Base-by-base conservation (phyloP, 2,329 filamentous ascomycete genomes). In the Paracamarosporium sp. region DNA sequence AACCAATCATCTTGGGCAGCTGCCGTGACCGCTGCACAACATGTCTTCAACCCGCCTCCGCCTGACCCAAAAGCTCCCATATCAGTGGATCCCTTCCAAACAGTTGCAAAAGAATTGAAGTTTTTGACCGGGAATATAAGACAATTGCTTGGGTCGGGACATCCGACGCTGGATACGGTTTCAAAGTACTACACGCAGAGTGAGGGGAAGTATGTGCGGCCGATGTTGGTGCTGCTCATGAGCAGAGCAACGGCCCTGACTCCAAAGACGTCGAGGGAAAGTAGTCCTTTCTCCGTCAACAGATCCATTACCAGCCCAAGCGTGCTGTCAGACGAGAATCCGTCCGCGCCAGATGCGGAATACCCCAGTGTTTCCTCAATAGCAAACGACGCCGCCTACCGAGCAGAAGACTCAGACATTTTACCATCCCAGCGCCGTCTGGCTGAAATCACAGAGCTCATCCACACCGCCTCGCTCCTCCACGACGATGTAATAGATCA, bases 401-500 rank as follows among this genome's bases (percentile, higher is more conserved):
- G 72, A 27, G 54, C 73, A 24, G 78, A 80, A 57, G 83, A 85
- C 65, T 79, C 82, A 78, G 85, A 91, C 65, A 95, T 99, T 65
- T 87, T 98, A 20, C 94, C 95, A n/a, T 90, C 92, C 17, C 95
- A 99, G 75, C 86, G 94, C 63, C 89, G 95, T 25, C 83, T 99
- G 35, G 95, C 95, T 51, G 95, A 99, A 78, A 98, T 99, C 71
- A 95, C 94, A 2, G 95, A 99, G 78, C 85, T 99, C 54, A 98
- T 99, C 64, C 95, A 99, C 78, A 98, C 95, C 0, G 93, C 95
- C 0, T 98, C 94, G 1, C 86, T 99, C 17, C 87, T 99, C 13
- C 95, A 99, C 79, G 95, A 99, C 83, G 95, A 99, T 79, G 95
- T 99, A 28, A 97, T 99, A 72, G 95, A 99, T 75, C 91, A 94